These are phyloP conservation scores for Neofusicoccum kwambonambiense DNA, from an alignment of 2,329 filamentous ascomycete species.

Conservation along the genomic window DNA sequence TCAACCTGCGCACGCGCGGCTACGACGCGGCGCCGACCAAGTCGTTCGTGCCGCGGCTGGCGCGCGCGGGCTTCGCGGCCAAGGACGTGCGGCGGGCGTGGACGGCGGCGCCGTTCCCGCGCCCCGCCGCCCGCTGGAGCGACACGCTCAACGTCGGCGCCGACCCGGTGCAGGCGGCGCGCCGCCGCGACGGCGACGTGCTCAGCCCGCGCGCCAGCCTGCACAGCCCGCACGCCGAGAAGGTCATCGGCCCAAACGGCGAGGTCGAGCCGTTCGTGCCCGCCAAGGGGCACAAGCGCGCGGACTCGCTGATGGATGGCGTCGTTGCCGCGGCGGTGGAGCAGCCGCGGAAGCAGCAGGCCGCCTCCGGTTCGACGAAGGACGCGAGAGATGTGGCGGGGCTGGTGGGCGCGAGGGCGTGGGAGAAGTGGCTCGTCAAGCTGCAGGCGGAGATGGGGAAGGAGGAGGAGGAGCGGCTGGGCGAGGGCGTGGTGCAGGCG, in stretches of 20 bases:
- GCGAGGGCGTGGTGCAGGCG: conserved; percentile 57
- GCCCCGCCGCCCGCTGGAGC: conserved; percentile 38
- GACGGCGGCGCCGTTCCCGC: conserved; percentile 83
- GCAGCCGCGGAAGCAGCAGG: not conserved
- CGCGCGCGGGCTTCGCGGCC: conserved; percentile 65
- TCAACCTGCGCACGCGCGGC: conserved; percentile 81
- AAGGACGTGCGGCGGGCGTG: conserved; percentile 78
- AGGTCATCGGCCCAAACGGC: conserved; percentile 36
- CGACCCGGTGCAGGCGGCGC: conserved; percentile 50
- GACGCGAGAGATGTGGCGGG: conserved; percentile 74
- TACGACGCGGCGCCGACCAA: conserved; percentile 86
- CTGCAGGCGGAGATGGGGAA: conserved; percentile 84
- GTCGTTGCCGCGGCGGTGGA: not conserved
- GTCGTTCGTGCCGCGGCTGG: conserved; percentile 72
- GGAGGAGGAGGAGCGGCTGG: conserved; percentile 46
- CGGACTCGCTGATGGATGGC: conserved; percentile 5
- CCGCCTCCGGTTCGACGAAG: conserved; percentile 51
- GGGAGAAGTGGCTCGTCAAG: conserved; percentile 94
- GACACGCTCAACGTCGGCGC: conserved; percentile 37
- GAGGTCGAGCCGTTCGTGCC: conserved; percentile 18
- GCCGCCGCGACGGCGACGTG: conserved; percentile 34
- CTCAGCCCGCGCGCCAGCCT: not conserved
- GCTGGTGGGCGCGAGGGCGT: conserved; percentile 81
- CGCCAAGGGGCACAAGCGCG: not conserved
- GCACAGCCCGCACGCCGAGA: conserved; percentile 26